These are phyloP conservation scores for Nissolia schottii DNA, from an alignment of 306 rosid species.

Conservation along the genomic window DNA sequence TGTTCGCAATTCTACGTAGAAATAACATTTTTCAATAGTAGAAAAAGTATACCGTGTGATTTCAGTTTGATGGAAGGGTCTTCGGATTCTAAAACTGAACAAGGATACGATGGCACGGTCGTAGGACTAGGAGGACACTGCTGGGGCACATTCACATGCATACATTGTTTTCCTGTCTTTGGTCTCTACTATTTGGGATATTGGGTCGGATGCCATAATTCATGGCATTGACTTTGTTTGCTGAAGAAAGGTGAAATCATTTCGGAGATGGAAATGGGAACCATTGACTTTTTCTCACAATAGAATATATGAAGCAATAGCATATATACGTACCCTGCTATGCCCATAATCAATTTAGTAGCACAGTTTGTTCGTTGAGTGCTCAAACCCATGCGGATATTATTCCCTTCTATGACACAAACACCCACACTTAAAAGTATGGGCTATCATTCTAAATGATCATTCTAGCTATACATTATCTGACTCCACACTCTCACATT, in stretches of 20 bases:
- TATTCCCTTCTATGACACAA: slow-evolving; percentile 3
- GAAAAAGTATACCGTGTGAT: background rate
- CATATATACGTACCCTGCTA: background rate
- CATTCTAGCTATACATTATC: no score
- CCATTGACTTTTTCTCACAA: slow-evolving; percentile 33
- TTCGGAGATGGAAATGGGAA: background rate
- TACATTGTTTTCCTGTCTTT: background rate
- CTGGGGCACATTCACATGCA: no score
- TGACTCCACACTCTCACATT: no score
- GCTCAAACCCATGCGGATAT: slow-evolving; percentile 36
- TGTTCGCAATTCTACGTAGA: no score
- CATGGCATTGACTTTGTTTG: slow-evolving; percentile 16
- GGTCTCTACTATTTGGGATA: background rate
- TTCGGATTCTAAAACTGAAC: background rate
- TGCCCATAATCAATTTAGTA: background rate
- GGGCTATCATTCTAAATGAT: background rate
- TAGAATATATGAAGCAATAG: no score
- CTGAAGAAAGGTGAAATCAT: slow-evolving; percentile 16
- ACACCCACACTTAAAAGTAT: background rate
- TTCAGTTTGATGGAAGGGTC: background rate
- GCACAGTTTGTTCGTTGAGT: background rate
- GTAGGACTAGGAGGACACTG: no score
- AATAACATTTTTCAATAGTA: no score
- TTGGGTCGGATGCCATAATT: slow-evolving; percentile 12
- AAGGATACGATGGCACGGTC: background rate